Evolutionary conservation across 1,284 basidiomycete genomes (phyloP).

Genomic region (Ganoderma leucocontextum): DNA sequence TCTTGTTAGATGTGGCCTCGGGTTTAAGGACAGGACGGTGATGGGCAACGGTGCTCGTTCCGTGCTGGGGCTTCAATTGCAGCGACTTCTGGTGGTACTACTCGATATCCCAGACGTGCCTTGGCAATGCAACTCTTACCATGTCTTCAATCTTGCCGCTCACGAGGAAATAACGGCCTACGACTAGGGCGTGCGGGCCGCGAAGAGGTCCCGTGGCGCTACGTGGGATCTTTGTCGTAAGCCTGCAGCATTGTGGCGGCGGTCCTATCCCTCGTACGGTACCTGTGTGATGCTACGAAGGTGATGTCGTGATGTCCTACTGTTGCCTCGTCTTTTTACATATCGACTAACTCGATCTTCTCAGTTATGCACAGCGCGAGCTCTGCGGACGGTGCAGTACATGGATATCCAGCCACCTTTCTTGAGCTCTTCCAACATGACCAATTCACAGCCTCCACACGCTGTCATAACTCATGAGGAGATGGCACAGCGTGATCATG

Average conservation of each 20-base stretch:
- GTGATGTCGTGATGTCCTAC: neutral
- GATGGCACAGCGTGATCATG: neutral
- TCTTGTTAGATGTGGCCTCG: neutral
- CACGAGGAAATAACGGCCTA: neutral
- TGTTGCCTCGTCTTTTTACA: neutral
- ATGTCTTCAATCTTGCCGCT: neutral
- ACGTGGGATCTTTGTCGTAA: neutral
- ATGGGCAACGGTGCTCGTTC: neutral
- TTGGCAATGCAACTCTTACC: neutral
- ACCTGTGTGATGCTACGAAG: neutral
- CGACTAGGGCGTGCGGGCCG: neutral
- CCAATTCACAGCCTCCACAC: conserved; percentile 2
- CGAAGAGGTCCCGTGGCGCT: neutral
- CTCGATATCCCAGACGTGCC: neutral
- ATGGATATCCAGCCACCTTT: neutral
- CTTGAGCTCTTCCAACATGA: neutral
- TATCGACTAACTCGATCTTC: neutral
- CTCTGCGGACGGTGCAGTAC: neutral
- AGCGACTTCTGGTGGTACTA: neutral
- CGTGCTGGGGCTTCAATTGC: neutral
- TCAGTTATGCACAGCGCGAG: neutral
- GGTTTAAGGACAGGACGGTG: neutral
- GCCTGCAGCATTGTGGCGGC: neutral
- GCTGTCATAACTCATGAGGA: neutral
- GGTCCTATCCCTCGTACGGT: neutral